Conservation (phyloP, 495 filamentous ascomycete genomes). For the Terfezia boudieri region DNA sequence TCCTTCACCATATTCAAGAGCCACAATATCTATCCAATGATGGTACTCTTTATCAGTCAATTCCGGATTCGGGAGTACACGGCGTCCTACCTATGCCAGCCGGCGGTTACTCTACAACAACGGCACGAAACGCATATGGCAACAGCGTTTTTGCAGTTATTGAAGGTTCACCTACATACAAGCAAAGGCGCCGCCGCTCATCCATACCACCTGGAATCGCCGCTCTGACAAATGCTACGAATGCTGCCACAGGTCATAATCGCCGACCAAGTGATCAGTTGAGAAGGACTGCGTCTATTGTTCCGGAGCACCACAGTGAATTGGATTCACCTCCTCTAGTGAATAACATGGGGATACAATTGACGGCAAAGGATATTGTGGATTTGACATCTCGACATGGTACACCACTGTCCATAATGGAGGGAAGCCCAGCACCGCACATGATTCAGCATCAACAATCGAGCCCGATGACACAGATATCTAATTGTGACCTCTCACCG, state of each 20-base stretch:
- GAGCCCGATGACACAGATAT: conserved; percentile 30
- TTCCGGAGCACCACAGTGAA: conserved; percentile 45
- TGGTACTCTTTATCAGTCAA: conserved; percentile 59
- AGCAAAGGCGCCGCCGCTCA: conserved; percentile 80
- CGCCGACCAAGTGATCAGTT: conserved; percentile 26
- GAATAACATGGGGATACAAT: conserved; percentile 12
- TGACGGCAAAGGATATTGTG: conserved; percentile 57
- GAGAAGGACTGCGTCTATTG: conserved; percentile 68
- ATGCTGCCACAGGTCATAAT: conserved; percentile 27
- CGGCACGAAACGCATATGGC: conserved; percentile 40
- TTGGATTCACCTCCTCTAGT: conserved; percentile 11
- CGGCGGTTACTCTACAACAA: conserved; percentile 48
- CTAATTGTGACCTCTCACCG: conserved; percentile 35
- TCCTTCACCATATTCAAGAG: conserved; percentile 52
- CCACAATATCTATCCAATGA: conserved; percentile 95
- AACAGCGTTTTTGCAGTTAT: conserved; percentile 86
- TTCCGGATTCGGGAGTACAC: conserved; percentile 28
- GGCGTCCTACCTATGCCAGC: conserved; percentile 40
- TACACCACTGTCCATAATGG: conserved; percentile 62
- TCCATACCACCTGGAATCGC: conserved; percentile 60
- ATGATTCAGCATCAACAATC: conserved; percentile 42
- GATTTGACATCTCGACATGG: conserved; percentile 59
- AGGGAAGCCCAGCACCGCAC: conserved; percentile 52
- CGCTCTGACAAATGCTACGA: conserved; percentile 37
- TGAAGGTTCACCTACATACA: conserved; percentile 95